These are phyloP conservation scores for Cordyceps pruinosa DNA, from an alignment of 2,329 filamentous ascomycete species.

Conservation along the genomic window DNA sequence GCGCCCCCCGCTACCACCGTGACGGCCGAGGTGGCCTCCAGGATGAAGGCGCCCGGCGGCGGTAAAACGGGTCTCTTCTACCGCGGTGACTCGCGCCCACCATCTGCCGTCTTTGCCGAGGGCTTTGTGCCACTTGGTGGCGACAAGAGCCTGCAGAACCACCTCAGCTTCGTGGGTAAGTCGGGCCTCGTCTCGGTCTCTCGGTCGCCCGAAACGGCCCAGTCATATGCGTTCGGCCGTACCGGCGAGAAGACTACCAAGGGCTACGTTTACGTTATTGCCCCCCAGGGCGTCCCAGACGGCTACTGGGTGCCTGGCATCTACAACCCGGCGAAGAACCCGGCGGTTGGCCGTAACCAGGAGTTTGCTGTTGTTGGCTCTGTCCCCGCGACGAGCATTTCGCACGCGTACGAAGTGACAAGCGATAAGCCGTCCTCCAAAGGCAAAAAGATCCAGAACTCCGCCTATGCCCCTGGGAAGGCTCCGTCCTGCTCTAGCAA, in stretches of 20 bases:
- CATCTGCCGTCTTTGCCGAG: background rate
- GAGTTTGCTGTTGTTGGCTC: background rate
- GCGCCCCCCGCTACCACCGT: background rate
- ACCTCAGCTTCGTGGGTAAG: slow-evolving; percentile 5
- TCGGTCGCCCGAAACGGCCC: background rate
- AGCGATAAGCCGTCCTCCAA: background rate
- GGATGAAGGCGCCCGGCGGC: background rate
- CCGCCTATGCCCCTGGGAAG: background rate
- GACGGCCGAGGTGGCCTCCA: background rate
- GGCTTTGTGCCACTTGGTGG: slow-evolving; percentile 9
- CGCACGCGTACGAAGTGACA: background rate
- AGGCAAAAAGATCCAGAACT: background rate
- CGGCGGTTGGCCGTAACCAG: background rate
- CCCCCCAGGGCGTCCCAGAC: background rate
- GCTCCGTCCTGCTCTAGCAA: background rate
- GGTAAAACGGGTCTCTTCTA: slow-evolving; percentile 9
- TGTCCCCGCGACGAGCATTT: background rate
- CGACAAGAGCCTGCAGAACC: slow-evolving; percentile 2
- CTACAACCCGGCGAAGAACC: background rate
- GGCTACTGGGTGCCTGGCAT: slow-evolving; percentile 14
- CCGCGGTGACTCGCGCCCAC: slow-evolving; percentile 13
- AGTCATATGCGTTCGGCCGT: slow-evolving; percentile 9
- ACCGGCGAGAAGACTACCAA: background rate
- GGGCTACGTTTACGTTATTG: slow-evolving; percentile 12
- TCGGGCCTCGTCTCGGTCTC: slow-evolving; percentile 11